Percentiles rank a stretch among this genome's conserved stretches.
Evolutionary conservation across 495 filamentous ascomycete species (phyloP).

Genomic region (Symbiotaphrina buchneri): DNA sequence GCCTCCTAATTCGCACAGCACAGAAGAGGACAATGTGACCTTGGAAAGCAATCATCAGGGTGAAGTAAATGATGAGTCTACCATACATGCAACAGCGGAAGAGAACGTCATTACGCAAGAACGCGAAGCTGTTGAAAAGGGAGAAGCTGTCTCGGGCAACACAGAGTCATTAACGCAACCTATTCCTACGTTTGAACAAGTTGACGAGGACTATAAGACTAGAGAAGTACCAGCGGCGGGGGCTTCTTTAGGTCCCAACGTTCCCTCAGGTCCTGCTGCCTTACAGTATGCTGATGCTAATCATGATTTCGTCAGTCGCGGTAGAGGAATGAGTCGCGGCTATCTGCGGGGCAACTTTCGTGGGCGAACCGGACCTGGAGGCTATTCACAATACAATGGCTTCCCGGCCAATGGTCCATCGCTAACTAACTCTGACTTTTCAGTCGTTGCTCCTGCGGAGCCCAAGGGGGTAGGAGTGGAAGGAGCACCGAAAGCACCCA

Average conservation of each 20-base stretch:
- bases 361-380: constrained; percentile 8
- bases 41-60: too few relatives aligned
- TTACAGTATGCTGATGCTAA: not conserved
- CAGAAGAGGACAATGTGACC: too few relatives aligned
- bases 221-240: too few relatives aligned
- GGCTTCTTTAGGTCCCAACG: not conserved
- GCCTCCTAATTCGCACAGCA: too few relatives aligned
- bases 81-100: too few relatives aligned
- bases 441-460: constrained; percentile 12
- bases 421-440: constrained; percentile 5
- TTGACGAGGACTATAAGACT: too few relatives aligned
- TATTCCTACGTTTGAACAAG: too few relatives aligned
- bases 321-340: constrained; percentile 15
- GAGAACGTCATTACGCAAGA: too few relatives aligned
- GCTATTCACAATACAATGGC: constrained; percentile 7
- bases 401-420: constrained; percentile 7
- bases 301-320: constrained; percentile 15
- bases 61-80: too few relatives aligned
- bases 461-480: constrained; percentile 36
- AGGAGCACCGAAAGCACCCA: constrained; percentile 76
- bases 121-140: too few relatives aligned
- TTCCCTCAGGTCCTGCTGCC: not conserved
- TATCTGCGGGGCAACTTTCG: constrained; percentile 4
- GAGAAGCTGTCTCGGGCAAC: too few relatives aligned
- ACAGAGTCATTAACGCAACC: too few relatives aligned